phyloP scores from a whole-genome alignment of 306 rosid genomes.

The Quercus aquifolioides region DNA sequence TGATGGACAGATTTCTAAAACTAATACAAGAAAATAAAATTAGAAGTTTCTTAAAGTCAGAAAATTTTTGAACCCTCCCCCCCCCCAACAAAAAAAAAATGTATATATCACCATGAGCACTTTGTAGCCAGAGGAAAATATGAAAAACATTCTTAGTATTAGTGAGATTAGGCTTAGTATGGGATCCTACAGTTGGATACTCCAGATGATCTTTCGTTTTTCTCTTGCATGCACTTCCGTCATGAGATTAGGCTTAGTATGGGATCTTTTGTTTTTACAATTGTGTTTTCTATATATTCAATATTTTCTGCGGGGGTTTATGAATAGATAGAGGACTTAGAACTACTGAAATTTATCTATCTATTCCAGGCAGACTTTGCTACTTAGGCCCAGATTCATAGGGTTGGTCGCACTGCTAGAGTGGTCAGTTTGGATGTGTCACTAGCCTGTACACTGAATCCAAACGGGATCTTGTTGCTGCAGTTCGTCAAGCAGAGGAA shows the following conservation, averaged over 20 bases:
- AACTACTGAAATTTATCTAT: slow-evolving; percentile 19
- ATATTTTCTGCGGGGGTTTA: not conserved
- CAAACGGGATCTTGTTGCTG: slow-evolving; percentile 73
- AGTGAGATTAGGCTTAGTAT: not conserved
- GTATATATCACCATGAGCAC: no score
- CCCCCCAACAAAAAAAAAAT: no score
- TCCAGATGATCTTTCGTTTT: not conserved
- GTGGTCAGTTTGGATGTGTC: slow-evolving; percentile 83
- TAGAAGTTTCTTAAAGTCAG: not conserved
- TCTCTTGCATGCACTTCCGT: not conserved
- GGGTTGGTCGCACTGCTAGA: slow-evolving; percentile 80
- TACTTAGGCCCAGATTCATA: slow-evolving; percentile 88
- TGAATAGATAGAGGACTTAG: slow-evolving; percentile 1
- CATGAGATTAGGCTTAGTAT: no score
- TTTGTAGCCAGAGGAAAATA: not conserved
- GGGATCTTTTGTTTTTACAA: not conserved
- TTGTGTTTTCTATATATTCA: not conserved
- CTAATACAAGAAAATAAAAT: not conserved
- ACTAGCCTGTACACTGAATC: slow-evolving; percentile 77
- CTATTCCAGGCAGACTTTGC: slow-evolving; percentile 89
- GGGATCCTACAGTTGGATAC: not conserved
- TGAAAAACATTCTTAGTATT: not conserved
- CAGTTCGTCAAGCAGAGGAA: slow-evolving; percentile 74
- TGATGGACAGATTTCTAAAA: not conserved
- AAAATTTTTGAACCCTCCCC: not conserved